Conservation (phyloP, 2,329 filamentous ascomycete genomes). For the Cadophora gregata region DNA sequence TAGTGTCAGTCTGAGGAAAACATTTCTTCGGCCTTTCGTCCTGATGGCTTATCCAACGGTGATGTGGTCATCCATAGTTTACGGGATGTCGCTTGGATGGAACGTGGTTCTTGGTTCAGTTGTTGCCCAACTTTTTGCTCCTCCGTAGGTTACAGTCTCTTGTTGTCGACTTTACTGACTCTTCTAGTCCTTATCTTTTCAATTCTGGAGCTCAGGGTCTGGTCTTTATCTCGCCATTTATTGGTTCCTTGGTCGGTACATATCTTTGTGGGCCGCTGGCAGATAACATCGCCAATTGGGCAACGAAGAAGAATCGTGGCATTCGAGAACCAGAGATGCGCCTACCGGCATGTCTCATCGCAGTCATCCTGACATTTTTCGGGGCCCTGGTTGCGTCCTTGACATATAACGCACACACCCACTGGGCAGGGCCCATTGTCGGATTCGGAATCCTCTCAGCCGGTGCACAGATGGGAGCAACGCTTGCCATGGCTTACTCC, state of each 20-base stretch:
- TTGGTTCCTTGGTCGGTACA: slow-evolving; percentile 30
- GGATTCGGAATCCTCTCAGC: slow-evolving; percentile 36
- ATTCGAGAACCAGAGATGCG: slow-evolving; percentile 64
- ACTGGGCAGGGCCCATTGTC: slow-evolving; percentile 39
- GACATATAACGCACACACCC: slow-evolving; percentile 37
- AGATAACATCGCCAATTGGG: slow-evolving; percentile 39
- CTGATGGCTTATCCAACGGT: slow-evolving; percentile 42
- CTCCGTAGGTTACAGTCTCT: slow-evolving; percentile 25
- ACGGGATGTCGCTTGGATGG: slow-evolving; percentile 47
- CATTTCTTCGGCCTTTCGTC: neutral
- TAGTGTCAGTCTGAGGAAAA: neutral
- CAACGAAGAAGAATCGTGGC: slow-evolving; percentile 59
- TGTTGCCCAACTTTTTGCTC: slow-evolving; percentile 55
- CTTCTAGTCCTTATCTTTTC: slow-evolving; percentile 49
- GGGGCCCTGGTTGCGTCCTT: slow-evolving; percentile 36
- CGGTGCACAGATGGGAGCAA: neutral
- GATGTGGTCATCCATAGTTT: slow-evolving; percentile 41
- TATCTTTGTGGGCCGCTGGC: slow-evolving; percentile 31
- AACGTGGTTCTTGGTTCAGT: slow-evolving; percentile 50
- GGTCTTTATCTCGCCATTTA: slow-evolving; percentile 30
- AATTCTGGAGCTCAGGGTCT: slow-evolving; percentile 45
- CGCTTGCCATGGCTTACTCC: neutral
- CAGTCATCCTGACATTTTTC: slow-evolving; percentile 41
- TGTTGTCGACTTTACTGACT: slow-evolving; percentile 36
- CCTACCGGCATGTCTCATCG: slow-evolving; percentile 48